Conservation (phyloP, 139 green algal genomes). For the Astrephomene gubernaculifera region DNA sequence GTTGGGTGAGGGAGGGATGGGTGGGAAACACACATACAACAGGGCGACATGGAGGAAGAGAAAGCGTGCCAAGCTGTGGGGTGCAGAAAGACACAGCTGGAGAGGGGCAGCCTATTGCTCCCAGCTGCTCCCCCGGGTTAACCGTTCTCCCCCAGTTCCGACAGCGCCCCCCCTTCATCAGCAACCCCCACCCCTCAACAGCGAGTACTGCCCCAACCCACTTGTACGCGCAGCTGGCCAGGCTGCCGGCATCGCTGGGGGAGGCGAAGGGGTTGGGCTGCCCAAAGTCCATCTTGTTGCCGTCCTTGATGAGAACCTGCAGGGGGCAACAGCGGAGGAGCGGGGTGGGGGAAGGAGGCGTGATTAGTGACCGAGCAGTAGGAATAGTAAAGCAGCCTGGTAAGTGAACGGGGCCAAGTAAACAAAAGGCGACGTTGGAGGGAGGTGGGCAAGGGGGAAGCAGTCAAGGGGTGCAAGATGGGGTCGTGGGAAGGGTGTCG, state of each 20-base stretch:
- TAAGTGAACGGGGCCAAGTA: not conserved
- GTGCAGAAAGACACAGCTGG: too few relatives aligned
- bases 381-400: not conserved
- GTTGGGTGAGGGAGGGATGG: too few relatives aligned
- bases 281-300: constrained; percentile 67
- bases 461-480: not conserved
- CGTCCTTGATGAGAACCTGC: constrained; percentile 71
- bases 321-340: not conserved
- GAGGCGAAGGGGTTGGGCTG: constrained; percentile 83
- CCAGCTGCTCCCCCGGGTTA: not conserved
- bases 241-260: constrained; percentile 64
- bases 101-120: too few relatives aligned
- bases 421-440: not conserved
- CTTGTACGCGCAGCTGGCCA: constrained; percentile 77
- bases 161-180: too few relatives aligned
- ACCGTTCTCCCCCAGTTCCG: not conserved
- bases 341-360: too few relatives aligned
- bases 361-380: not conserved
- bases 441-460: not conserved
- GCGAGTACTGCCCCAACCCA: constrained; percentile 8
- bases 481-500: too few relatives aligned
- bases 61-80: too few relatives aligned
- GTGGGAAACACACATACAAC: too few relatives aligned
- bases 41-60: too few relatives aligned
- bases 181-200: not conserved